Conservation (phyloP, 192 early-diverging fungal genomes). For the Lobosporangium transversale region DNA sequence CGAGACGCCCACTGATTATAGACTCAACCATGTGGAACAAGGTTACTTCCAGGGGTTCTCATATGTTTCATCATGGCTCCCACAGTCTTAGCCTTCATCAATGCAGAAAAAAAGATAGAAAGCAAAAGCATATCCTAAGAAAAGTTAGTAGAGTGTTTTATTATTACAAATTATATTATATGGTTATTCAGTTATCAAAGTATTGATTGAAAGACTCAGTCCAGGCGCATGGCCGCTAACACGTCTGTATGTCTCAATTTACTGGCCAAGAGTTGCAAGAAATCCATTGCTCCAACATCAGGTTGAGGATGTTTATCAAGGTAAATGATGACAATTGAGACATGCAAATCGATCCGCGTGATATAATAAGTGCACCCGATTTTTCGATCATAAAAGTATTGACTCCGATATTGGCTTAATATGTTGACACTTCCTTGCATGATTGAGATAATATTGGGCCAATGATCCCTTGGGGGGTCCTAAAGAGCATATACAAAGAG, state of each 20-base stretch:
- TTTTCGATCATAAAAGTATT: conserved; percentile 61
- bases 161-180: too few relatives aligned
- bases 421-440: conserved; percentile 60
- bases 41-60: conserved; percentile 90
- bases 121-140: too few relatives aligned
- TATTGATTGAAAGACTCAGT: too few relatives aligned
- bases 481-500: conserved; percentile 6
- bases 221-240: conserved; percentile 18
- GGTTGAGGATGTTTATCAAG: conserved; percentile 57
- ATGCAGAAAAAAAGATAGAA: too few relatives aligned
- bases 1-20: conserved; percentile 87
- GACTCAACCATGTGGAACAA: conserved; percentile 86
- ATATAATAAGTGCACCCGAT: conserved; percentile 63
- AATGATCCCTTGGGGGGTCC: conserved; percentile 59
- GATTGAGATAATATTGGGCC: conserved; percentile 64
- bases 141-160: too few relatives aligned
- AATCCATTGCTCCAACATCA: conserved; percentile 56
- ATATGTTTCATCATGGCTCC: conserved; percentile 87
- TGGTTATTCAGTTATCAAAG: too few relatives aligned
- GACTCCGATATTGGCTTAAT: conserved; percentile 45
- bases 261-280: conserved; percentile 47
- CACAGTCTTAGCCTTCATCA: conserved; percentile 15
- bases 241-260: conserved; percentile 42
- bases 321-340: conserved; percentile 62
- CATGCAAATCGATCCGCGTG: conserved; percentile 58